Evolutionary conservation across 2,329 filamentous ascomycete species (phyloP), one percentile per base, ranked within the genome.

Genomic region (Endothia cerciana): DNA sequence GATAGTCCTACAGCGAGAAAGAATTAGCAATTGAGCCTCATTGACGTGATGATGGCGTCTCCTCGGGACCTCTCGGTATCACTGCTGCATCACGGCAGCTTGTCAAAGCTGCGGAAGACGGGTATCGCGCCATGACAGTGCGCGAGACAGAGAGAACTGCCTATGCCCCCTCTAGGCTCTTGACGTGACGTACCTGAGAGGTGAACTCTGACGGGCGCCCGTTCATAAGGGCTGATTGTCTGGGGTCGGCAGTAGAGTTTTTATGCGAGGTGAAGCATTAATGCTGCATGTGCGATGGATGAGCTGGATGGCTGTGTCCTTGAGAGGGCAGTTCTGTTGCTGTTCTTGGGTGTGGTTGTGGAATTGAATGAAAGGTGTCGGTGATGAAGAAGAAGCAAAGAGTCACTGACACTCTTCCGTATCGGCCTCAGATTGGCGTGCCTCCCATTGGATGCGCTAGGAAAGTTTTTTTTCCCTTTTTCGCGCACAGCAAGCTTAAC

Each of bases 161-260:
- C 25, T 55, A 49, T 40, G 61, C 51, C 19, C 47, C 22, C 30
- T 15, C 6, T 15, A 41, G 60, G 45, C 51, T 30, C 49, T 53
- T 57, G 59, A 51, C 36, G 25, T 55, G 65, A 79, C 84, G 69
- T 89, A 92, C 91, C 88, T 94, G 91, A 82, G 91, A 94, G 83
- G 91, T 94, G 85, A 93, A 94, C 80, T 90, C 86, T 80, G 91
- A 92, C 82, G 87, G 85, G 86, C 89, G 89, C 85, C 90, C 90
- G 90, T 89, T 91, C 91, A 93, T 93, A 90, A 89, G 89, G 85
- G 88, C 90, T 84, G 84, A 80, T 84, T 79, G 73, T 75, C 66
- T 71, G 72, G 71, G 72, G 71, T 71, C 75, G 76, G 74, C 70
- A 68, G 55, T 60, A 56, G 51, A 62, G 49, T 65, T 67, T 67